Percentiles rank a stretch among this genome's conserved stretches.
Evolutionary conservation across 1,284 basidiomycete genomes (phyloP).

Genomic region (Ganoderma lucidum): DNA sequence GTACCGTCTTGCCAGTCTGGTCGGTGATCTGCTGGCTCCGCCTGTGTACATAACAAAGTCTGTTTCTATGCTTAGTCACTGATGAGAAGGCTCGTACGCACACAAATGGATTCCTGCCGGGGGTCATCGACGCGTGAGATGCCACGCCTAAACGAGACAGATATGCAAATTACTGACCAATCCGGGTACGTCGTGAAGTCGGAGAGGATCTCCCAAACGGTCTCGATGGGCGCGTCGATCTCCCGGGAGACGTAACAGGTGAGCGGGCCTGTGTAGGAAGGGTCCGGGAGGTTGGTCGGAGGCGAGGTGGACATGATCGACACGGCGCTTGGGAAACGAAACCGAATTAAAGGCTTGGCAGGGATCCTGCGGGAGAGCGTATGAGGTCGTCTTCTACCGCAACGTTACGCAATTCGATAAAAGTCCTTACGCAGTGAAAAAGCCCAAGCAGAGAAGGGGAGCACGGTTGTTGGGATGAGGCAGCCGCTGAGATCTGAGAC

Average conservation of each 20-base stretch:
- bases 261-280: constrained; percentile 43
- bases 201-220: constrained; percentile 55
- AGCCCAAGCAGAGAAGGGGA: neutral
- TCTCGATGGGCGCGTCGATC: constrained; percentile 57
- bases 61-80: neutral
- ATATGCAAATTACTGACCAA: constrained; percentile 46
- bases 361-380: neutral
- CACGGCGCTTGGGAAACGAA: neutral
- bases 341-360: neutral
- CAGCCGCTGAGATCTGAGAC: neutral
- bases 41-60: constrained; percentile 43
- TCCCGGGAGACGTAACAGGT: constrained; percentile 46
- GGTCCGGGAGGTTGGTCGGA: constrained; percentile 29
- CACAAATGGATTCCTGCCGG: constrained; percentile 73
- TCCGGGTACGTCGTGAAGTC: constrained; percentile 59
- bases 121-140: neutral
- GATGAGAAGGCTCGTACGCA: constrained; percentile 39
- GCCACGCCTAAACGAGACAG: neutral
- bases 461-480: neutral
- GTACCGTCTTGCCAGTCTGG: constrained; percentile 45
- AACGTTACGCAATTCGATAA: neutral
- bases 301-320: neutral
- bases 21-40: constrained; percentile 62
- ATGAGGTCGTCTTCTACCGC: neutral
- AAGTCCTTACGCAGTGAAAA: neutral